Percentiles rank a stretch among this genome's conserved stretches.
Evolutionary conservation across 148 eudicot genomes (phyloP).

Genomic region (Amaranthus hypochondriacus): DNA sequence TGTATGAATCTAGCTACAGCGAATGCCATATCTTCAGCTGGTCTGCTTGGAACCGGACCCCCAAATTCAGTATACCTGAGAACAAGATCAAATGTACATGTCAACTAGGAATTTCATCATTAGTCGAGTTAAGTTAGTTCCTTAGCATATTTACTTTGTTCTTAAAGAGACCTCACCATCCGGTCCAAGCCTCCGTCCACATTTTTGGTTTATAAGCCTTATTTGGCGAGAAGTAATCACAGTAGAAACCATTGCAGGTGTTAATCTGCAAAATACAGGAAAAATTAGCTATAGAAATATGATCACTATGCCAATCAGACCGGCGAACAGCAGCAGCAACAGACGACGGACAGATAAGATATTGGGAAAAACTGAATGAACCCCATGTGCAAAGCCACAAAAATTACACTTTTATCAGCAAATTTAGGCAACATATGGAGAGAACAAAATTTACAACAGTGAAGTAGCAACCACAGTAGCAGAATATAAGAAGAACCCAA

Average conservation of each 20-base stretch:
- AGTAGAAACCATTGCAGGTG: conserved; percentile 84
- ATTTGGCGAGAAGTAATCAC: conserved; percentile 73
- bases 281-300: not conserved
- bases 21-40: conserved; percentile 79
- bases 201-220: conserved; percentile 82
- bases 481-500: not conserved
- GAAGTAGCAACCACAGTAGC: conserved; percentile 4
- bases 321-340: not conserved
- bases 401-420: conserved; percentile 5
- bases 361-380: conserved; percentile 15
- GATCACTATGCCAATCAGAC: not conserved
- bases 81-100: conserved; percentile 6
- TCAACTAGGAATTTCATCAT: not conserved
- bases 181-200: conserved; percentile 96
- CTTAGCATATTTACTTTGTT: conserved; percentile 1
- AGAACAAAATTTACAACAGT: not conserved
- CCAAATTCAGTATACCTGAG: conserved; percentile 82
- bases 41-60: conserved; percentile 63
- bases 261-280: conserved; percentile 48
- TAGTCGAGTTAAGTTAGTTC: not conserved
- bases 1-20: conserved; percentile 78
- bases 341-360: conserved; percentile 11
- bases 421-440: not conserved
- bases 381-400: conserved; percentile 33
- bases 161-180: conserved; percentile 44